These are phyloP conservation scores for Smittium mucronatum DNA, from an alignment of 371 early-diverging fungal genomes.

Conservation along the genomic window DNA sequence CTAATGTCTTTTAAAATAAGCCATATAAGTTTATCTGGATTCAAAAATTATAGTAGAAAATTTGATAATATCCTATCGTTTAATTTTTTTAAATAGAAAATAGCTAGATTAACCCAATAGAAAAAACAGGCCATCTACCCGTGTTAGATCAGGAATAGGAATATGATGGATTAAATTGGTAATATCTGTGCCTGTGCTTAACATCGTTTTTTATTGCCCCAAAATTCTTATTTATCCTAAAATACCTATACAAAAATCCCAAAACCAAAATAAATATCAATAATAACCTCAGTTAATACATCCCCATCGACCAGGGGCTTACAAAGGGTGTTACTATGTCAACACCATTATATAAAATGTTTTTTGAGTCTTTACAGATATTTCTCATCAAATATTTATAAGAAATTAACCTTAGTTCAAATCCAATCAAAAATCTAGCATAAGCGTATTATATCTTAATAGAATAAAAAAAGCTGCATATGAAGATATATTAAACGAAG, in stretches of 20 bases:
- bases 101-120: neutral
- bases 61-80: constrained; percentile 2
- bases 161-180: constrained; percentile 8
- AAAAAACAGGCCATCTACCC: neutral
- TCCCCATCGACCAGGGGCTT: constrained; percentile 13
- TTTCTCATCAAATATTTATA: neutral
- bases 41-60: neutral
- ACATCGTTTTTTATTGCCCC: neutral
- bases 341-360: constrained; percentile 14
- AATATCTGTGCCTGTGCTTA: constrained; percentile 8
- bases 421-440: neutral
- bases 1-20: no score
- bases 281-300: neutral
- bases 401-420: neutral
- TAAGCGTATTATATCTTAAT: constrained; percentile 15
- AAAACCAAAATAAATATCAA: constrained; percentile 7
- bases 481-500: neutral
- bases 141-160: constrained; percentile 11
- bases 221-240: neutral
- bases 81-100: constrained; percentile 7
- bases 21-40: neutral
- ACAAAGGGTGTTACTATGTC: constrained; percentile 15
- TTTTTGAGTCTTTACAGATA: constrained; percentile 13
- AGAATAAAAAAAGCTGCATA: neutral
- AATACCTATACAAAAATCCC: neutral